phyloP scores from a whole-genome alignment of 2,329 filamentous ascomycete genomes.

The Phoma herbarum region DNA sequence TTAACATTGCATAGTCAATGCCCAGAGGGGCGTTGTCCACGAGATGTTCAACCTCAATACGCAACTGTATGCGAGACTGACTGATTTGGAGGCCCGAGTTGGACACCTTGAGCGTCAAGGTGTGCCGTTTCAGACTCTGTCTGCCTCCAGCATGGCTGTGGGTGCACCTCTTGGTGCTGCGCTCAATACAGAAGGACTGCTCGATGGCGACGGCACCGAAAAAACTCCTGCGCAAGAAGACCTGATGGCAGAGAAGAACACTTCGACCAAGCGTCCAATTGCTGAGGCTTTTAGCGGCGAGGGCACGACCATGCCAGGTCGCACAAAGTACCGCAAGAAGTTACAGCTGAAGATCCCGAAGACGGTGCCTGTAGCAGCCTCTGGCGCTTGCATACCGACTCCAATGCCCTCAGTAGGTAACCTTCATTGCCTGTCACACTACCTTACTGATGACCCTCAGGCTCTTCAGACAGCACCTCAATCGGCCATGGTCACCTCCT shows the following conservation, averaged over 20 bases:
- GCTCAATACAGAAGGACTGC: neutral
- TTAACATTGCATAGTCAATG: neutral
- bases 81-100: neutral
- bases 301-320: neutral
- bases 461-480: neutral
- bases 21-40: neutral
- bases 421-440: no score
- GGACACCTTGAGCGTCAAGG: neutral
- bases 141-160: neutral
- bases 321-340: constrained; percentile 20
- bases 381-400: constrained; percentile 16
- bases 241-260: neutral
- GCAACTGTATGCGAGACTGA: neutral
- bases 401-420: constrained; percentile 22
- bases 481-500: neutral
- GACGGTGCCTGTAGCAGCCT: neutral
- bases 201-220: neutral
- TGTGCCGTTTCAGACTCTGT: neutral
- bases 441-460: neutral
- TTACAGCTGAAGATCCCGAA: constrained; percentile 25
- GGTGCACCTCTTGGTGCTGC: neutral
- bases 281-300: neutral
- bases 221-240: neutral
- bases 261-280: neutral
- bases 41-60: neutral